A percentile compares a stretch with the other conserved stretches of the same genome.
Evolutionary conservation across 2,329 filamentous ascomycete species (phyloP).

Genomic region (Meredithiella fracta): DNA sequence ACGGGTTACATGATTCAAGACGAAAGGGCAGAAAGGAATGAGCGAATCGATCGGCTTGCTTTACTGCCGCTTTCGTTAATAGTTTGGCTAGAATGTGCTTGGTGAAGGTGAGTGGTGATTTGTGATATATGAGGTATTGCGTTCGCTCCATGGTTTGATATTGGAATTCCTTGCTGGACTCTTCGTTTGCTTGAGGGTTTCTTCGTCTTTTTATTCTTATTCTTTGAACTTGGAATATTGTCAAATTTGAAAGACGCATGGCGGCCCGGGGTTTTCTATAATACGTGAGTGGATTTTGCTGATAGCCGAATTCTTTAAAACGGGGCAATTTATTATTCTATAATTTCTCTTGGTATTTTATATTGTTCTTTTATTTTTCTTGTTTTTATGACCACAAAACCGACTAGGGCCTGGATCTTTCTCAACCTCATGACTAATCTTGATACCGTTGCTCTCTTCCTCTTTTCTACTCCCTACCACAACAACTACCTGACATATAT

Average conservation of each 20-base stretch:
- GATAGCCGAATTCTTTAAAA: background rate
- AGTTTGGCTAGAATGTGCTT: background rate
- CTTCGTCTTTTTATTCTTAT: background rate
- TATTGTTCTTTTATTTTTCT: background rate
- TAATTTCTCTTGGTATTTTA: background rate
- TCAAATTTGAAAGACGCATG: constrained; percentile 9
- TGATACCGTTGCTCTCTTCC: no score
- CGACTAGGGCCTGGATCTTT: background rate
- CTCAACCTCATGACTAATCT: background rate
- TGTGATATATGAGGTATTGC: background rate
- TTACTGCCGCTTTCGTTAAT: background rate
- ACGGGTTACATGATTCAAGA: background rate
- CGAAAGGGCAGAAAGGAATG: background rate
- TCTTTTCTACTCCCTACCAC: background rate
- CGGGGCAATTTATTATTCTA: background rate
- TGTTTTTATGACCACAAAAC: background rate
- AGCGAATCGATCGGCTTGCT: background rate
- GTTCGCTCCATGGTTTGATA: background rate
- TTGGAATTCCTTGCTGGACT: background rate
- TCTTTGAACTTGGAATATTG: constrained; percentile 3
- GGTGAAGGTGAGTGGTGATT: background rate
- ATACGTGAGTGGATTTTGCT: background rate
- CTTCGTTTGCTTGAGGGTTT: background rate
- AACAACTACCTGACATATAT: background rate
- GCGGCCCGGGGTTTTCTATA: background rate